Percentiles rank a stretch among this genome's conserved stretches.
Evolutionary conservation across 768 basidiomycete genomes (phyloP).

Genomic region (Suillus fuscotomentosus): DNA sequence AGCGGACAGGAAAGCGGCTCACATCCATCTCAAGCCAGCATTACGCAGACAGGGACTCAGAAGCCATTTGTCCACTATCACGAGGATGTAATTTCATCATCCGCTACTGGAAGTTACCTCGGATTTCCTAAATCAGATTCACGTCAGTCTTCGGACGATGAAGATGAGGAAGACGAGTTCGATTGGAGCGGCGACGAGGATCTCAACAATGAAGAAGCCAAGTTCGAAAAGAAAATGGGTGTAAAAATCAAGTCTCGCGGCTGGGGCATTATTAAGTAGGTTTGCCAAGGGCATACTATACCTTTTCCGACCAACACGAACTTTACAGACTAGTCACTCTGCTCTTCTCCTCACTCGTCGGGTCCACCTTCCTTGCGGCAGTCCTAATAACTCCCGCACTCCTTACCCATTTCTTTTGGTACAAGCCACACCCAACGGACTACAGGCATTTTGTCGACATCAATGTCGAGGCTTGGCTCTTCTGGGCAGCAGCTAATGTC

Average conservation of each 20-base stretch:
- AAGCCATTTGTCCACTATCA: constrained; percentile 55
- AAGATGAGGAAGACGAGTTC: constrained; percentile 55
- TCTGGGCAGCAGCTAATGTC: constrained; percentile 79
- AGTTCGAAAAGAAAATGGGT: constrained; percentile 63
- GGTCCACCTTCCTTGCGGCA: constrained; percentile 64
- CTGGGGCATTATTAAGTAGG: constrained; percentile 57
- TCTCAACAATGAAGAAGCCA: constrained; percentile 65
- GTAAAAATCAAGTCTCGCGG: constrained; percentile 38
- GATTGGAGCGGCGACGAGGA: constrained; percentile 83
- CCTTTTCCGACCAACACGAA: background rate
- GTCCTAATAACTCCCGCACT: constrained; percentile 62
- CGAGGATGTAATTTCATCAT: constrained; percentile 35
- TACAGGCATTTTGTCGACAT: constrained; percentile 59
- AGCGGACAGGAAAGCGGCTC: constrained; percentile 15
- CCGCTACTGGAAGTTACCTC: constrained; percentile 22
- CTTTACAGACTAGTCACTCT: constrained; percentile 52
- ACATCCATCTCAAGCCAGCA: constrained; percentile 11
- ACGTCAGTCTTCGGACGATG: constrained; percentile 50
- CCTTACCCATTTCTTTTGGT: constrained; percentile 70
- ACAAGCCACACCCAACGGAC: constrained; percentile 53
- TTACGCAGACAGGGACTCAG: constrained; percentile 14
- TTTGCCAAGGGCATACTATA: constrained; percentile 1
- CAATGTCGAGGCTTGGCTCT: constrained; percentile 75
- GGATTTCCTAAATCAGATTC: constrained; percentile 34
- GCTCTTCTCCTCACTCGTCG: constrained; percentile 71